Base-by-base conservation (phyloP, 2,329 filamentous ascomycete genomes). In the Pseudogymnoascus verrucosus region DNA sequence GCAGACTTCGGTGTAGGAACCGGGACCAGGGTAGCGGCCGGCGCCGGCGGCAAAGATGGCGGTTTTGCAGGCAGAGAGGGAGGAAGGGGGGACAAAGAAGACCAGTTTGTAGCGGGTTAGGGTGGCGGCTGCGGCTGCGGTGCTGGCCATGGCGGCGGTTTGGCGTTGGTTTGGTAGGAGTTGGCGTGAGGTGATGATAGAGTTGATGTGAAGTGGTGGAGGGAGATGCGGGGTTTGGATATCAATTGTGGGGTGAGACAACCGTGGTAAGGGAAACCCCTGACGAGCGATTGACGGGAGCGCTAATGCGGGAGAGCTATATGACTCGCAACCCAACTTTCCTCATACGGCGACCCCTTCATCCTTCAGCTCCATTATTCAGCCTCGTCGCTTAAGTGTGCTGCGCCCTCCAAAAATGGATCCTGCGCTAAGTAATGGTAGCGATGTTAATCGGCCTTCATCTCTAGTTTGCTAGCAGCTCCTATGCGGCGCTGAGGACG, bases 1-100 rank as follows among this genome's bases (percentile, higher is more conserved):
- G 72, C 79, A 80, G 71, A 77, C 81, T 68, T 86, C 81, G 23
- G 80, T 82, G 69, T 85, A 85, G 68, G 78, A 78, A n/a, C 80
- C 80, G 0, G 76, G 69, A 0, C 76, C 76, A 0, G 81, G 67
- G 54, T 81, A 82, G 10, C 78, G 74, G 26, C 84, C 83, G 2
- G 82, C 83, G n/a, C 83, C 83, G 14, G 82, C 80, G n/a, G 76
- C 76, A 71, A 86, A 85, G 68, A 86, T 76, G 65, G 83, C 83
- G 0, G 74, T 64, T 71, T 86, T 86, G 72, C 80, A 82, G 11
- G 75, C 75, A n/a, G 75, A 74, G n/a, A 81, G 74, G 19, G 74
- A 74, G 5, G 75, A 23, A 0, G 74, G 69, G 0, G 83, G 82
- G 0, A 78, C 79, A 73, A 79, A 78, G 70, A 85, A 85, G 63